Evolutionary conservation across 2,329 filamentous ascomycete species (phyloP).

Genomic region (Fusarium pseudograminearum): DNA sequence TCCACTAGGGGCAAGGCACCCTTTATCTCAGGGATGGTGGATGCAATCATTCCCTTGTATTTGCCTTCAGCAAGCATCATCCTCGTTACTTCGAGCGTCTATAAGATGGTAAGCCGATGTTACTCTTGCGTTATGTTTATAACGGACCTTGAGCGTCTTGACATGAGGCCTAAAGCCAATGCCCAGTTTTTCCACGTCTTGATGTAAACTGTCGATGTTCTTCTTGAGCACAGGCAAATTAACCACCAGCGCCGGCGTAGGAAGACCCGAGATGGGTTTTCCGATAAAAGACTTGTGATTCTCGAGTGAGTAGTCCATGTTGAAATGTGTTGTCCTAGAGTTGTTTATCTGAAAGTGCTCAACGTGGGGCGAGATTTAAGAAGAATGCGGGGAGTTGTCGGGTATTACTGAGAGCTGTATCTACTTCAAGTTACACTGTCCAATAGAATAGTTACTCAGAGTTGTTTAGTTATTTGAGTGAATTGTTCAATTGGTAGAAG

Average conservation of each 20-base stretch:
- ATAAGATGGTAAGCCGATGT: not conserved
- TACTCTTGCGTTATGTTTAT: fast-evolving
- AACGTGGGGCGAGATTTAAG: conserved; percentile 7
- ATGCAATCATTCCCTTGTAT: conserved; percentile 55
- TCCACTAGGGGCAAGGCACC: conserved; percentile 54
- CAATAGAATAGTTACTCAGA: not conserved
- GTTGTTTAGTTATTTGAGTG: not conserved
- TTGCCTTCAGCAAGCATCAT: conserved; percentile 56
- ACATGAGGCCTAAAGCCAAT: conserved; percentile 58
- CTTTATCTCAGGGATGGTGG: conserved; percentile 56
- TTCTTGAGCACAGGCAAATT: conserved; percentile 54
- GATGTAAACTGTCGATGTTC: conserved; percentile 53
- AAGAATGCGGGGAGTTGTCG: conserved; percentile 1
- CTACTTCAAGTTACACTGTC: not conserved
- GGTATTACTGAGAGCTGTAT: not conserved
- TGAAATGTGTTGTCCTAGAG: not conserved
- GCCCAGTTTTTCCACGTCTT: conserved; percentile 54
- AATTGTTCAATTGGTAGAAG: not conserved
- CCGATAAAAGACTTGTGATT: conserved; percentile 54
- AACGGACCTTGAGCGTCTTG: conserved; percentile 58
- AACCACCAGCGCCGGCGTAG: conserved; percentile 56
- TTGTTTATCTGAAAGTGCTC: not conserved
- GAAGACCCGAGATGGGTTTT: conserved; percentile 51
- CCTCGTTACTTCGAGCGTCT: conserved; percentile 54
- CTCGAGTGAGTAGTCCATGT: conserved; percentile 46